Evolutionary conservation across 192 early-diverging fungal genomes (phyloP).

Genomic region (Entomortierella beljakovae): DNA sequence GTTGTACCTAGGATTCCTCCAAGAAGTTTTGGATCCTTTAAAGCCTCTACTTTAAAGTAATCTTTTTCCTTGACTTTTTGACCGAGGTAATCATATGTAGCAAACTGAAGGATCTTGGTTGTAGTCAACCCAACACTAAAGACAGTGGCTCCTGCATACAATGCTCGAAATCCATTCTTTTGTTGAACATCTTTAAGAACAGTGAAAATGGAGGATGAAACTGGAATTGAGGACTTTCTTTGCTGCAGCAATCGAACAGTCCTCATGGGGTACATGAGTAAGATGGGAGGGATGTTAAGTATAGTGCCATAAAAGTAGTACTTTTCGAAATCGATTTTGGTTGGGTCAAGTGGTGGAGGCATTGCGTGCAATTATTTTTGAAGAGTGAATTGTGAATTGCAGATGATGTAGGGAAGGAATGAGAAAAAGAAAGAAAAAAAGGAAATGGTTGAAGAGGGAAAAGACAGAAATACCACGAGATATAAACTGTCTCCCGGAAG

Average conservation of each 20-base stretch:
- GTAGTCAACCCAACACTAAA: conserved; percentile 45
- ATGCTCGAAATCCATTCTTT: conserved; percentile 46
- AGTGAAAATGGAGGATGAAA: conserved; percentile 52
- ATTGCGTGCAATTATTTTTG: conserved; percentile 19
- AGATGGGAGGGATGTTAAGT: conserved; percentile 55
- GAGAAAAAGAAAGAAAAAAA: background rate
- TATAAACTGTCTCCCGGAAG: background rate
- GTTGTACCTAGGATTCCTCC: conserved; percentile 41
- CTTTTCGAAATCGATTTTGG: conserved; percentile 50
- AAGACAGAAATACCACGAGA: background rate
- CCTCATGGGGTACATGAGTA: conserved; percentile 54
- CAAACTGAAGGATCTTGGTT: conserved; percentile 55
- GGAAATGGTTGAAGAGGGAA: background rate
- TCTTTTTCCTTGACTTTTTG: conserved; percentile 42
- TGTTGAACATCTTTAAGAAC: conserved; percentile 50
- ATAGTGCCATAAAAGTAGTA: conserved; percentile 54
- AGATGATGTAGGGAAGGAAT: background rate
- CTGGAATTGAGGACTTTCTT: conserved; percentile 37
- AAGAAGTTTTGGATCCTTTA: conserved; percentile 25
- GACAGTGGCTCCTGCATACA: conserved; percentile 48
- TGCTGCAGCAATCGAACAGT: conserved; percentile 55
- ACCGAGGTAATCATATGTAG: conserved; percentile 43
- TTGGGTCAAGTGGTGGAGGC: conserved; percentile 37
- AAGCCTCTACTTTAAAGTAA: conserved; percentile 16
- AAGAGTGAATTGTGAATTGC: background rate